These are phyloP conservation scores for Phytopythium helicoides DNA, from an alignment of 352 stramenopile genomes.

Conservation along the genomic window DNA sequence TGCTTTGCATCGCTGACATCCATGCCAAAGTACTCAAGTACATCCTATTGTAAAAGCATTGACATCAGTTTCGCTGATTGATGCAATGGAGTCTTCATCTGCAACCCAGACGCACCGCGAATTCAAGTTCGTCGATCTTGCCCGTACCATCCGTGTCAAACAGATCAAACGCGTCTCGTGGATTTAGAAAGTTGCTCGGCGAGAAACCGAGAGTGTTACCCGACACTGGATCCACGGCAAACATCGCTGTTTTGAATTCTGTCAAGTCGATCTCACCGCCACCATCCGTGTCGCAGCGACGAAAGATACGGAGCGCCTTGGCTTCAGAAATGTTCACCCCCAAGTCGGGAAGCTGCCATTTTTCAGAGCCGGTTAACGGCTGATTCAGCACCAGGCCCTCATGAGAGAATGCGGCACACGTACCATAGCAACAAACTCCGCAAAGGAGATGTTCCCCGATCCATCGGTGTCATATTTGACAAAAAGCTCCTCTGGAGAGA, in stretches of 20 bases:
- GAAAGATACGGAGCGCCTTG: constrained; percentile 91
- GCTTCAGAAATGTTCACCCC: constrained; percentile 86
- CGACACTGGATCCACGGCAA: constrained; percentile 86
- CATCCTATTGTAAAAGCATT: constrained; percentile 51
- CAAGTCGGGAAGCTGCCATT: constrained; percentile 74
- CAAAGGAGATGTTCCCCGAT: constrained; percentile 87
- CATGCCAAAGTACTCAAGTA: constrained; percentile 93
- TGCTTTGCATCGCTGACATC: constrained; percentile 88
- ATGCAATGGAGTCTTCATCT: too few relatives aligned
- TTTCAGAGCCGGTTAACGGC: too few relatives aligned
- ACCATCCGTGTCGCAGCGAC: constrained; percentile 88
- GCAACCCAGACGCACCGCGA: constrained; percentile 81
- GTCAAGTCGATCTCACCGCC: constrained; percentile 91
- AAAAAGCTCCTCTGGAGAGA: constrained; percentile 89
- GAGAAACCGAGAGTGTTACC: constrained; percentile 79
- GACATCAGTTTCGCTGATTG: too few relatives aligned
- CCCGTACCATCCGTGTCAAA: constrained; percentile 90
- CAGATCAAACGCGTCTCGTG: constrained; percentile 90
- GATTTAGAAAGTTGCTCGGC: constrained; percentile 77
- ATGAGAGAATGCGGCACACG: not conserved
- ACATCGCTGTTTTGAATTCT: constrained; percentile 94
- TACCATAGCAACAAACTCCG: constrained; percentile 89
- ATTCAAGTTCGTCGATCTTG: constrained; percentile 92
- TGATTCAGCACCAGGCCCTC: constrained; percentile 49
- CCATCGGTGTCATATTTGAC: constrained; percentile 89